Evolutionary conservation across 2,329 filamentous ascomycete genomes (phyloP).

Genomic region (Penicillium thymicola): DNA sequence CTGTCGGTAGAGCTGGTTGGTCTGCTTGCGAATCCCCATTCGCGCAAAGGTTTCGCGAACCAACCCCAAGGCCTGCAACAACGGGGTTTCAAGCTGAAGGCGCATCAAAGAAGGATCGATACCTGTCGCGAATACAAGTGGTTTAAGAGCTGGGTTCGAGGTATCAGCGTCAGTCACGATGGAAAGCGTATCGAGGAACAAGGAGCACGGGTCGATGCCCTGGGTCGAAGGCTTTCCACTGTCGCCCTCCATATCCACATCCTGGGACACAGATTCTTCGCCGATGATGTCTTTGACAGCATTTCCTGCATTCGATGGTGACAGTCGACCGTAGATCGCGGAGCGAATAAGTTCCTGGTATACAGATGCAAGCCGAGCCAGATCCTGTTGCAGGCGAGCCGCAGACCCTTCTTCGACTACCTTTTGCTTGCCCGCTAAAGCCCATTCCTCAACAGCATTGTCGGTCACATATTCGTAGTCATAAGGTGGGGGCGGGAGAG

Average conservation of each 20-base stretch:
- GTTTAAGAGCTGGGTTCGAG: constrained; percentile 55
- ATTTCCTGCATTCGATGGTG: constrained; percentile 65
- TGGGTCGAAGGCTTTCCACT: constrained; percentile 36
- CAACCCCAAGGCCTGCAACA: constrained; percentile 73
- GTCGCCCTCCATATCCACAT: constrained; percentile 47
- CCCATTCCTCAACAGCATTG: constrained; percentile 65
- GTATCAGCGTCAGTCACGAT: constrained; percentile 72
- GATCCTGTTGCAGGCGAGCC: constrained; percentile 65
- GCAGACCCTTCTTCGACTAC: constrained; percentile 64
- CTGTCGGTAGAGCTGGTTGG: constrained; percentile 89
- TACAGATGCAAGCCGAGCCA: constrained; percentile 64
- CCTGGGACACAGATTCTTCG: constrained; percentile 49
- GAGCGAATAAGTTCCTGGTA: constrained; percentile 84
- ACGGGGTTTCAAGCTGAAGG: constrained; percentile 72
- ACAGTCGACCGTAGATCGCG: constrained; percentile 66
- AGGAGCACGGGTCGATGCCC: constrained; percentile 59
- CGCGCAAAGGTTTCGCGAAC: constrained; percentile 81
- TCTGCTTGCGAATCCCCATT: constrained; percentile 83
- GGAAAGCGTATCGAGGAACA: constrained; percentile 81
- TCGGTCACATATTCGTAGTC: constrained; percentile 75
- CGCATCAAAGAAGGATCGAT: constrained; percentile 73
- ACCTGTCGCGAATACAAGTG: constrained; percentile 68
- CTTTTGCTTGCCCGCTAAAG: constrained; percentile 61
- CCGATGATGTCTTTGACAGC: constrained; percentile 72
- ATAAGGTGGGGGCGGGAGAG: constrained; percentile 48